These are phyloP conservation scores for Boletellus emodensis DNA, from an alignment of 768 basidiomycete species.

Conservation along the genomic window DNA sequence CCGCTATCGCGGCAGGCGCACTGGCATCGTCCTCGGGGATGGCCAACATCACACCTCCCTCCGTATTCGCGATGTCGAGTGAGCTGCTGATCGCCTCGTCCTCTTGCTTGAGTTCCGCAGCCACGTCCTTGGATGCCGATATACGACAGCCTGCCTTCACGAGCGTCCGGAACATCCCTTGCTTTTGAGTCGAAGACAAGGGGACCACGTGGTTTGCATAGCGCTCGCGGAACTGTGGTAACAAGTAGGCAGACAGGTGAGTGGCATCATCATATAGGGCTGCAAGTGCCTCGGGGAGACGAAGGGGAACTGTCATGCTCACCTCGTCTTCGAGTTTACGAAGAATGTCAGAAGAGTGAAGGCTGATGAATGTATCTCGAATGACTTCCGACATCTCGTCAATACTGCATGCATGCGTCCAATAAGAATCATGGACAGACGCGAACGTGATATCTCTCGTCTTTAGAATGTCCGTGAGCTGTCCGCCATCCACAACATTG, in stretches of 20 bases:
- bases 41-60: constrained; percentile 30
- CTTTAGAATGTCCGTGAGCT: constrained; percentile 34
- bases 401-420: constrained; percentile 89
- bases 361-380: constrained; percentile 87
- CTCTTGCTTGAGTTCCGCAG: constrained; percentile 20
- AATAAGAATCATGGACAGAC: constrained; percentile 98
- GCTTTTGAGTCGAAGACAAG: constrained; percentile 41
- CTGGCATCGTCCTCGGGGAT: constrained; percentile 5
- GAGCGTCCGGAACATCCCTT: constrained; percentile 39
- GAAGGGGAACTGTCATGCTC: constrained; percentile 14
- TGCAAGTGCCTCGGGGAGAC: background rate
- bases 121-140: constrained; percentile 39
- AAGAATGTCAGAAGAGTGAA: constrained; percentile 87
- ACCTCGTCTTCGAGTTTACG: constrained; percentile 71
- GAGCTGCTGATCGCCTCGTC: constrained; percentile 30
- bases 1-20: constrained; percentile 1
- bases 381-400: constrained; percentile 88
- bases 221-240: constrained; percentile 62
- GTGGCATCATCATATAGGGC: too few relatives aligned
- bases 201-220: constrained; percentile 74
- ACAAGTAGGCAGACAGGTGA: too few relatives aligned
- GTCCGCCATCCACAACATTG: background rate
- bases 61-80: constrained; percentile 37
- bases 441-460: constrained; percentile 79
- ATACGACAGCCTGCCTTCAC: constrained; percentile 43